Percentiles rank a stretch among this genome's conserved stretches.
These are phyloP conservation scores for Leccinum uliginosum DNA, from an alignment of 768 basidiomycete genomes.

Conservation along the genomic window DNA sequence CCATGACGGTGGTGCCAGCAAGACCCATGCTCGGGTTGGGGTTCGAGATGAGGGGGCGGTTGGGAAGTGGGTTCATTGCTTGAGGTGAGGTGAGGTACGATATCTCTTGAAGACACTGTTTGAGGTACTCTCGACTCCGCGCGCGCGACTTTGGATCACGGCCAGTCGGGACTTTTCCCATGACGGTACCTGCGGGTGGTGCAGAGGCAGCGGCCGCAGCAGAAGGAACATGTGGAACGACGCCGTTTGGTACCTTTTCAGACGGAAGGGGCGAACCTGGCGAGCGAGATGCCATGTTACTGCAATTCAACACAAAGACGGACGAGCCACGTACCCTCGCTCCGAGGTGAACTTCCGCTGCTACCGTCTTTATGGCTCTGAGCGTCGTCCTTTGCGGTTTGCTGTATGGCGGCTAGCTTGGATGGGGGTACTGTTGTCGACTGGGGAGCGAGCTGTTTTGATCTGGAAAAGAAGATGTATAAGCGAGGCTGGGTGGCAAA, in stretches of 20 bases:
- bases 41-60: slow-evolving; percentile 67
- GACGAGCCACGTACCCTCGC: slow-evolving; percentile 55
- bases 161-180: slow-evolving; percentile 71
- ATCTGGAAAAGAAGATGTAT: slow-evolving; percentile 42
- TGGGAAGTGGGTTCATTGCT: slow-evolving; percentile 94
- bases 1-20: slow-evolving; percentile 14
- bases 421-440: slow-evolving; percentile 55
- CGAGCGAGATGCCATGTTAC: slow-evolving; percentile 8
- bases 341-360: slow-evolving; percentile 77
- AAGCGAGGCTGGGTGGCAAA: slow-evolving; percentile 2
- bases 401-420: slow-evolving; percentile 62
- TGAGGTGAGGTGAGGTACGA: slow-evolving; percentile 95
- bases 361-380: slow-evolving; percentile 76
- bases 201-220: slow-evolving; percentile 26
- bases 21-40: slow-evolving; percentile 30
- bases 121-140: slow-evolving; percentile 92
- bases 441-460: slow-evolving; percentile 68
- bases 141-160: slow-evolving; percentile 96
- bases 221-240: slow-evolving; percentile 49
- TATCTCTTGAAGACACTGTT: slow-evolving; percentile 99
- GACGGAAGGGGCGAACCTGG: slow-evolving; percentile 71
- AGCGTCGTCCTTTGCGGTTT: slow-evolving; percentile 65
- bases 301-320: background rate
- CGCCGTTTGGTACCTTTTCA: slow-evolving; percentile 66
- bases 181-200: slow-evolving; percentile 38